Evolutionary conservation across 305 asterid species (phyloP).

Genomic region (Fraxinus paxiana): DNA sequence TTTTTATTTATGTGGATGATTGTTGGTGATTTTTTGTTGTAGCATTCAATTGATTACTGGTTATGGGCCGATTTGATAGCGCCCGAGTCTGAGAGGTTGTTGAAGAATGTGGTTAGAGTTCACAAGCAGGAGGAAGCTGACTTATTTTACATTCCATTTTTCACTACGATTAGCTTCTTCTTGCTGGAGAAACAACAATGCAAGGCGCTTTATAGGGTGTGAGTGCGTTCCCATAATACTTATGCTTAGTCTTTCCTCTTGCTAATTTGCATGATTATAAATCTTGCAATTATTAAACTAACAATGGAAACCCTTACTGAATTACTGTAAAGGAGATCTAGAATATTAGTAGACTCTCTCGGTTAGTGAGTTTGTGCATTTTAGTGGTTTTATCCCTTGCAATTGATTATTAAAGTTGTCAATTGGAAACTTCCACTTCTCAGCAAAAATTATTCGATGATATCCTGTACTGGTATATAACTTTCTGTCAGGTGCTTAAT

Average conservation of each 20-base stretch:
- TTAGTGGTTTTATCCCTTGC: background rate
- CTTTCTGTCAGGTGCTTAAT: background rate
- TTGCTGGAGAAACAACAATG: slow-evolving; percentile 85
- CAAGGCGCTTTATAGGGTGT: slow-evolving; percentile 99
- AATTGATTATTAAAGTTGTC: background rate
- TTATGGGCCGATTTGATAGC: slow-evolving; percentile 93
- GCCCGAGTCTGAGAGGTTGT: slow-evolving; percentile 65
- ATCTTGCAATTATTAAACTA: background rate
- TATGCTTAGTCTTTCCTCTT: slow-evolving; percentile 18
- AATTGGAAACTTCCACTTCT: background rate
- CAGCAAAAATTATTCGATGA: background rate
- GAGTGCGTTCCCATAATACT: slow-evolving; percentile 64
- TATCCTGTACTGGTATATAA: background rate
- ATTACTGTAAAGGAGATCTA: background rate
- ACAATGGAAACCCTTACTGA: background rate
- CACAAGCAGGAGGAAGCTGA: slow-evolving; percentile 85
- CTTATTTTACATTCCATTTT: slow-evolving; percentile 90
- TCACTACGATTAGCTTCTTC: slow-evolving; percentile 89
- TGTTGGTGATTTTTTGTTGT: slow-evolving; percentile 18
- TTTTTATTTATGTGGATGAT: background rate
- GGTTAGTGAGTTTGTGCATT: slow-evolving; percentile 8
- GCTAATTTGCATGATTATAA: background rate
- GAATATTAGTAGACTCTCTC: background rate
- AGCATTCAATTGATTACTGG: slow-evolving; percentile 98
- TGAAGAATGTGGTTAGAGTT: slow-evolving; percentile 81